Percentiles rank a stretch among this genome's conserved stretches.
Conservation (phyloP, 1,284 basidiomycete genomes). For the Somion occarium region DNA sequence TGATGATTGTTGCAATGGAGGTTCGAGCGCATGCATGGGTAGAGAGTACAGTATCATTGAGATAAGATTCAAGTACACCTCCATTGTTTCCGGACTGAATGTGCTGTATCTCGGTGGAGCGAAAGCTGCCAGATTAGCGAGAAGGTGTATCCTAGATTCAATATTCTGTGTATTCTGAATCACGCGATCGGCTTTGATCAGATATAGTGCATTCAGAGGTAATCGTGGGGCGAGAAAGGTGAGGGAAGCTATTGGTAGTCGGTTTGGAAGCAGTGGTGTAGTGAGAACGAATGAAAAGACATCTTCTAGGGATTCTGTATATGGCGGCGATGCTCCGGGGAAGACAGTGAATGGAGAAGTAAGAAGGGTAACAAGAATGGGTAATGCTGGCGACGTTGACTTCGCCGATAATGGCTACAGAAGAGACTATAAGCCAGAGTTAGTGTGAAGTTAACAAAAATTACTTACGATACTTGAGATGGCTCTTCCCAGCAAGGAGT, state of each 20-base stretch:
- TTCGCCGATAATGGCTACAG: conserved; percentile 1
- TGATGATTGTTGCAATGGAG: conserved; percentile 26
- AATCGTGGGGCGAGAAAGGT: conserved; percentile 39
- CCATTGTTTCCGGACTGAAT: conserved; percentile 39
- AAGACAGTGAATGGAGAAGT: conserved; percentile 35
- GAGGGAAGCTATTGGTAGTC: conserved; percentile 53
- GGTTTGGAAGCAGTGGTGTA: conserved; percentile 63
- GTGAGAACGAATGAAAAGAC: conserved; percentile 50
- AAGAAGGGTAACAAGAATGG: conserved; percentile 38
- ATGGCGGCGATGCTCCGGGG: conserved; percentile 21
- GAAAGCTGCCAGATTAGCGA: conserved; percentile 64
- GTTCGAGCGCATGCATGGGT: conserved; percentile 49
- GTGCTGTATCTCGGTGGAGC: conserved; percentile 48
- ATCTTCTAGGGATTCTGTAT: conserved; percentile 22
- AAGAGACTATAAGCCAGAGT: neutral
- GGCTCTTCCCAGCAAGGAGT: conserved; percentile 31
- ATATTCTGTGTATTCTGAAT: conserved; percentile 23
- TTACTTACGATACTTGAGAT: conserved; percentile 24
- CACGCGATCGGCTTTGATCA: conserved; percentile 25
- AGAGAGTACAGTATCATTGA: conserved; percentile 47
- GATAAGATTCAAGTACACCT: conserved; percentile 50
- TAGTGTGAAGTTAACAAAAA: neutral
- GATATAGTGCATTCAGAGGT: conserved; percentile 36
- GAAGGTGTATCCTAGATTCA: conserved; percentile 46
- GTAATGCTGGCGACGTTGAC: conserved; percentile 31